Conservation (phyloP, 2,329 filamentous ascomycete species). For the Graphilbum sp. region DNA sequence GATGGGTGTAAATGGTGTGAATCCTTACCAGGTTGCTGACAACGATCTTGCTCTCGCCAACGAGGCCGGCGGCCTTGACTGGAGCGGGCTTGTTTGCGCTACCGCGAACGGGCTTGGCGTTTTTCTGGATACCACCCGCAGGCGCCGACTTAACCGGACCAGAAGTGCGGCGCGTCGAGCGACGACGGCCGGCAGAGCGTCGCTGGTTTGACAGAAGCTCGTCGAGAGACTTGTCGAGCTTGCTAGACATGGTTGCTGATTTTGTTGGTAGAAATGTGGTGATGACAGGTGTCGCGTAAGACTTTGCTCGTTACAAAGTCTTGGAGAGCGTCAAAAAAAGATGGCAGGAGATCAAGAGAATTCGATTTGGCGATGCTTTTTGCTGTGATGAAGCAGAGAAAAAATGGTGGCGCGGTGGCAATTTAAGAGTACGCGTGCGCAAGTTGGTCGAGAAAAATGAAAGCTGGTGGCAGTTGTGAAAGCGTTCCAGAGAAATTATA, state of each 20-base stretch:
- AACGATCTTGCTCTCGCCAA: conserved; percentile 85
- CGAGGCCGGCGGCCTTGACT: conserved; percentile 42
- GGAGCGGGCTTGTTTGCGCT: conserved; percentile 43
- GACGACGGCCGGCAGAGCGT: conserved; percentile 38
- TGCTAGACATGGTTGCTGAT: conserved; percentile 60
- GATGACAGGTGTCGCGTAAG: neutral
- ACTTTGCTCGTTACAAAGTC: too few species aligned
- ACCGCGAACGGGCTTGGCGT: conserved; percentile 42
- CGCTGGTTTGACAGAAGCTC: conserved; percentile 79
- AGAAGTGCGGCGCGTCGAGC: conserved; percentile 31
- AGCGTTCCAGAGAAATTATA: neutral
- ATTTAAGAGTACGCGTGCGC: too few species aligned
- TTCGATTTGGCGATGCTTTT: too few species aligned
- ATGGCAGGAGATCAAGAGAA: too few species aligned
- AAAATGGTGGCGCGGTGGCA: too few species aligned
- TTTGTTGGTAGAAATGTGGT: neutral
- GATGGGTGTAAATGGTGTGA: neutral
- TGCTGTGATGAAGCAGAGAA: too few species aligned
- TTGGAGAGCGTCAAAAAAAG: too few species aligned
- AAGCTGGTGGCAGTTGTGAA: neutral
- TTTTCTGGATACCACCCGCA: conserved; percentile 76
- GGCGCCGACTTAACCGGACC: conserved; percentile 48
- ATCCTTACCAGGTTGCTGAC: conserved; percentile 89
- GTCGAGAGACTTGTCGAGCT: conserved; percentile 93
- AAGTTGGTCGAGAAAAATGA: neutral